These are phyloP conservation scores for Colletotrichum melonis DNA, from an alignment of 2,329 filamentous ascomycete species.

Conservation along the genomic window DNA sequence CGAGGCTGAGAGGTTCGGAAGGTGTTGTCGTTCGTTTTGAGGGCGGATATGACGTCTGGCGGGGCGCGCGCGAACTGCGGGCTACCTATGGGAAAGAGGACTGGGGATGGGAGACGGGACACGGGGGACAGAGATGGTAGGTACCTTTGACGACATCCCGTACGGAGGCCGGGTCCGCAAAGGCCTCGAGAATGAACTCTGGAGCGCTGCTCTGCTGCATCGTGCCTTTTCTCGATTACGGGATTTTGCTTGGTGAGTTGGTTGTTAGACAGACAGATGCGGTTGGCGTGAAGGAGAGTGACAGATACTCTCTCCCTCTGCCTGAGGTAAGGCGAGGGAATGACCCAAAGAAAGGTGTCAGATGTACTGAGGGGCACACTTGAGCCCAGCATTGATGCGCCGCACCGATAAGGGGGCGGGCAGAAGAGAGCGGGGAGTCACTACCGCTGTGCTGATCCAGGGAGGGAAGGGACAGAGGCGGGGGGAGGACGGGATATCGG, in stretches of 20 bases:
- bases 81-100: constrained; percentile 4
- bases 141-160: constrained; percentile 93
- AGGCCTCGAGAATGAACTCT: constrained; percentile 93
- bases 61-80: constrained; percentile 11
- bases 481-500: constrained; percentile 5
- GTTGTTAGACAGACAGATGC: not conserved
- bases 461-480: not conserved
- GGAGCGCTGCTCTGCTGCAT: constrained; percentile 72
- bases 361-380: constrained; percentile 22
- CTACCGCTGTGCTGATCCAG: not conserved
- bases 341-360: constrained; percentile 2
- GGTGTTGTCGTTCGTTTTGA: not conserved
- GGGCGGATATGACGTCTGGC: constrained; percentile 33
- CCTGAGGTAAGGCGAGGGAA: not conserved
- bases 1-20: not conserved
- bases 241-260: not conserved
- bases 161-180: constrained; percentile 89
- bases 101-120: constrained; percentile 27
- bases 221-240: not conserved
- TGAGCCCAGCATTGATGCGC: constrained; percentile 3
- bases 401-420: constrained; percentile 20
- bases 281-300: not conserved
- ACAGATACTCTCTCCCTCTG: not conserved
- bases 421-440: not conserved
- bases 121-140: constrained; percentile 34